Conservation (phyloP, 306 rosid species). For the Biancaea sappan region DNA sequence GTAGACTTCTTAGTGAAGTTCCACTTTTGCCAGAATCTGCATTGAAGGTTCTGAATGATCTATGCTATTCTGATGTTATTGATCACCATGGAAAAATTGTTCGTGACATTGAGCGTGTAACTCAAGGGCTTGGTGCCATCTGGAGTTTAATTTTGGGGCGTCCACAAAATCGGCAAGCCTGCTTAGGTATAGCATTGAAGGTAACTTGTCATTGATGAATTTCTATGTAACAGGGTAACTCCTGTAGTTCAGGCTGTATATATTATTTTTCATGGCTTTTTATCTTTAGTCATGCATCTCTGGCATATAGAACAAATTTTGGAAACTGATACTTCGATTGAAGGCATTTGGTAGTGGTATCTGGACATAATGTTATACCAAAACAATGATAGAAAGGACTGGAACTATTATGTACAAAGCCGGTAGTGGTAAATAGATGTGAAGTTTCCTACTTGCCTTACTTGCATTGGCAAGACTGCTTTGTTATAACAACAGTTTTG, state of each 20-base stretch:
- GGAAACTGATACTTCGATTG: constrained; percentile 9
- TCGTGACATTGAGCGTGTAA: constrained; percentile 86
- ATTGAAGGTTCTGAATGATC: constrained; percentile 70
- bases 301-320: background rate
- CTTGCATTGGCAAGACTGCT: background rate
- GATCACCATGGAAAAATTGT: constrained; percentile 66
- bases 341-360: background rate
- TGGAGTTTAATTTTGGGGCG: constrained; percentile 95
- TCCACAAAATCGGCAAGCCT: constrained; percentile 77
- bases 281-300: constrained; percentile 20
- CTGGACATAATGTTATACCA: background rate
- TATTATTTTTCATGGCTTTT: constrained; percentile 25
- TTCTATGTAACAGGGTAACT: constrained; percentile 23
- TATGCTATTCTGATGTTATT: constrained; percentile 72
- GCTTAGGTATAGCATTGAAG: constrained; percentile 81
- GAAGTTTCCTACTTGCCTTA: too few species aligned
- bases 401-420: background rate
- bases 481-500: background rate
- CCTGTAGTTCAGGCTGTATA: constrained; percentile 12
- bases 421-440: too few species aligned
- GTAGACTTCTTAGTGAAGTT: constrained; percentile 92
- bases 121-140: constrained; percentile 95
- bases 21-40: constrained; percentile 81
- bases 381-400: background rate
- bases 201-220: constrained; percentile 42